Evolutionary conservation across 1,139 yeast genomes (phyloP).

Genomic region (Candida tetrigidarum): DNA sequence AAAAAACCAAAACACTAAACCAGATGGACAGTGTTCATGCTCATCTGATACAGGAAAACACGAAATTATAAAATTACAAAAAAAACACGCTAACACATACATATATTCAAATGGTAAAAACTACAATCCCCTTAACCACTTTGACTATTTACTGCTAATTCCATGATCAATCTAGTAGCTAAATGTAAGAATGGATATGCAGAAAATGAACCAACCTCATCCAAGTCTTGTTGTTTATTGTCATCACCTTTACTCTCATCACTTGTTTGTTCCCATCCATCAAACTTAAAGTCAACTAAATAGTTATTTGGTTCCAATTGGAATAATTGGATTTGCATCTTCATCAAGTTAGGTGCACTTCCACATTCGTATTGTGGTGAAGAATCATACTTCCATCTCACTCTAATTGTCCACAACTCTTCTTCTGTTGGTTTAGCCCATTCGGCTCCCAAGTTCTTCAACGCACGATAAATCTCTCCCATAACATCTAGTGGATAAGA

Average conservation of each 20-base stretch:
- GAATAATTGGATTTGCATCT: slow-evolving; percentile 95
- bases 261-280: slow-evolving; percentile 76
- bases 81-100: background rate
- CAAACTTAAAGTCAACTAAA: slow-evolving; percentile 95
- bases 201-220: slow-evolving; percentile 81
- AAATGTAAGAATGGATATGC: slow-evolving; percentile 95
- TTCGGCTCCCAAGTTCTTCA: slow-evolving; percentile 93
- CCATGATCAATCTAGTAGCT: slow-evolving; percentile 94
- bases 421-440: slow-evolving; percentile 96
- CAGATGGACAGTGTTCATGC: too few species aligned
- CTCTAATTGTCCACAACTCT: slow-evolving; percentile 95
- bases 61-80: background rate
- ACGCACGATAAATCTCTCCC: slow-evolving; percentile 97
- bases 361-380: slow-evolving; percentile 23
- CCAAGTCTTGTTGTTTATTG: slow-evolving; percentile 46
- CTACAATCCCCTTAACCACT: slow-evolving; percentile 18
- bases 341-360: slow-evolving; percentile 60
- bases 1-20: background rate
- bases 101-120: too few species aligned
- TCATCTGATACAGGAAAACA: background rate
- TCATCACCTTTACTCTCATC: background rate
- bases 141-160: slow-evolving; percentile 81
- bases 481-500: slow-evolving; percentile 97
- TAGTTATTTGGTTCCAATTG: slow-evolving; percentile 96
- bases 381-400: slow-evolving; percentile 88